phyloP scores from a whole-genome alignment of 306 rosid species.

The Vicia villosa region DNA sequence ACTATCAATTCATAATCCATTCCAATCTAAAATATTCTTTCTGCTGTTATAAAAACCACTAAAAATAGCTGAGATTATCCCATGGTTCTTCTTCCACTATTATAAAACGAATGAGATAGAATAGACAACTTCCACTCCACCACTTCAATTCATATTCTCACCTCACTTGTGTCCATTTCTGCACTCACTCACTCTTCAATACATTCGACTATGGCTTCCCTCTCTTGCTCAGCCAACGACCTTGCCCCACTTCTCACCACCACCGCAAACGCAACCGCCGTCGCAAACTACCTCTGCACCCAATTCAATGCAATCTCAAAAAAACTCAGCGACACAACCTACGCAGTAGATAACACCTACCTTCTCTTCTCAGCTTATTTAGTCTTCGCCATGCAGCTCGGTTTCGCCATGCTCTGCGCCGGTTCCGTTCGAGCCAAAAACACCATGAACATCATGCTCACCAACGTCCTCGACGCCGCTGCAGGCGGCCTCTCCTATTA shows the following conservation, averaged over 20 bases:
- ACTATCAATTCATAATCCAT: background rate
- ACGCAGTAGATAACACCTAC: slow-evolving; percentile 52
- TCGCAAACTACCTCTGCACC: slow-evolving; percentile 58
- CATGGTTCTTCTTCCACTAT: slow-evolving; percentile 4
- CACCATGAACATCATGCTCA: slow-evolving; percentile 95
- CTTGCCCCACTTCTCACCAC: slow-evolving; percentile 47
- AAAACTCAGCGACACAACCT: slow-evolving; percentile 49
- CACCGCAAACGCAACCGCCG: slow-evolving; percentile 41
- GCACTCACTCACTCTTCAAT: background rate
- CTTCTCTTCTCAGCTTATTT: slow-evolving; percentile 79
- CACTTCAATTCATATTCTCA: background rate
- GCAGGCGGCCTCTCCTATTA: slow-evolving; percentile 79
- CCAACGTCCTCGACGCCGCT: slow-evolving; percentile 84
- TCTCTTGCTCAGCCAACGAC: slow-evolving; percentile 57
- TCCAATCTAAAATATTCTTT: slow-evolving; percentile 17
- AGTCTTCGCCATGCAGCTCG: slow-evolving; percentile 92
- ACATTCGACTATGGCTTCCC: slow-evolving; percentile 43
- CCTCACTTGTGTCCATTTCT: background rate
- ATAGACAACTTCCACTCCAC: background rate
- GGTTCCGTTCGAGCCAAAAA: slow-evolving; percentile 90
- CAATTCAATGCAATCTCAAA: slow-evolving; percentile 47
- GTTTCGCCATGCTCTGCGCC: slow-evolving; percentile 94
- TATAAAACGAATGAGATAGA: background rate
- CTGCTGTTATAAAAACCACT: slow-evolving; percentile 21
- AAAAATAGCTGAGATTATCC: background rate